Evolutionary conservation across 768 basidiomycete species (phyloP).

Genomic region (Trametes sanguinea): DNA sequence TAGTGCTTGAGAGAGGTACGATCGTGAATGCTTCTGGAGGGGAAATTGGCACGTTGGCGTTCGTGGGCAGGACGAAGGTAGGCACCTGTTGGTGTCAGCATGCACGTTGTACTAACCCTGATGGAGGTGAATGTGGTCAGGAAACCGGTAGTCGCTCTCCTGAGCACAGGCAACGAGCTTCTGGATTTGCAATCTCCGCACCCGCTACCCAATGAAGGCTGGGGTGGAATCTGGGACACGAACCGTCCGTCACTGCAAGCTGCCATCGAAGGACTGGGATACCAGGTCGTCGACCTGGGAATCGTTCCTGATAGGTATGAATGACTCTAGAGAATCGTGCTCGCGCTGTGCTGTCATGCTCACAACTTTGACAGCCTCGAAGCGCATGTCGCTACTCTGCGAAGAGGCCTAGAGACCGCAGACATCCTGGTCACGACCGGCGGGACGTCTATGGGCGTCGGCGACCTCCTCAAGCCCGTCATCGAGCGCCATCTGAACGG

Average conservation of each 20-base stretch:
- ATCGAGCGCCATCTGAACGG: constrained; percentile 79
- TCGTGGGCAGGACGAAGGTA: constrained; percentile 75
- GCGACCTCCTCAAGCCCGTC: constrained; percentile 84
- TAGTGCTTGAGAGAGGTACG: constrained; percentile 64
- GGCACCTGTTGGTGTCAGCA: background rate
- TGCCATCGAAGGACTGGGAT: constrained; percentile 70
- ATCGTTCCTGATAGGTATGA: constrained; percentile 80
- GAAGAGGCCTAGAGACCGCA: constrained; percentile 56
- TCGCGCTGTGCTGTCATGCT: too few relatives aligned
- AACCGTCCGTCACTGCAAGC: constrained; percentile 81
- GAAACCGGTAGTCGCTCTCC: constrained; percentile 75
- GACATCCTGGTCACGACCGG: constrained; percentile 86
- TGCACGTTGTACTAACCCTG: background rate
- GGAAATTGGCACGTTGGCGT: constrained; percentile 80
- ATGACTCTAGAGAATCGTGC: too few relatives aligned
- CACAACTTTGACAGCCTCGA: constrained; percentile 43
- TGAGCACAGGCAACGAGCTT: constrained; percentile 89
- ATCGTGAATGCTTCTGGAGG: constrained; percentile 69
- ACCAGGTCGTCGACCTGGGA: constrained; percentile 76
- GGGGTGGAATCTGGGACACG: constrained; percentile 83
- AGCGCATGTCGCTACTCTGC: constrained; percentile 59
- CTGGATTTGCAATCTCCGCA: constrained; percentile 54
- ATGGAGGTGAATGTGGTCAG: constrained; percentile 64
- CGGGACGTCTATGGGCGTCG: constrained; percentile 90
- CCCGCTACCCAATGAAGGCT: constrained; percentile 40